A percentile compares a stretch with the other conserved stretches of the same genome.
phyloP scores from a whole-genome alignment of 345 rosid genomes.

The Raphanus raphanistrum region DNA sequence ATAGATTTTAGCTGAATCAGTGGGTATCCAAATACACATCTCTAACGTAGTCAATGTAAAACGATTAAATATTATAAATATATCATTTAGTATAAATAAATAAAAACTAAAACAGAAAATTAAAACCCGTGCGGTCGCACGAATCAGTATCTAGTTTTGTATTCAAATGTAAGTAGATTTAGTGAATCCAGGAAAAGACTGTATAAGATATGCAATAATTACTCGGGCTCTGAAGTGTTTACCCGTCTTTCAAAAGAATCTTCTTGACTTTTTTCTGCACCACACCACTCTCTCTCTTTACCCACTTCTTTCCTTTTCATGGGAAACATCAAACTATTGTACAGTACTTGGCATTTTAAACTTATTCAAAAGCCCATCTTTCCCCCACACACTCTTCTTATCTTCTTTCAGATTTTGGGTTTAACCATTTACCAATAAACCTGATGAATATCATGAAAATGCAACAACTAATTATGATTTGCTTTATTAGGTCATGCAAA shows the following conservation, averaged over 20 bases:
- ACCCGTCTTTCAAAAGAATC: slow-evolving; percentile 35
- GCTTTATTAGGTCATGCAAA: not conserved
- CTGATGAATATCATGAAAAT: not conserved
- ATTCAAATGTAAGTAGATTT: slow-evolving; percentile 3
- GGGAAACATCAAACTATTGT: slow-evolving; percentile 28
- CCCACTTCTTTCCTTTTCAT: slow-evolving; percentile 9
- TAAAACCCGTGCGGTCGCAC: no score
- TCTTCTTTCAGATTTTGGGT: not conserved
- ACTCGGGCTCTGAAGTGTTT: slow-evolving; percentile 27
- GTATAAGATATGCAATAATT: slow-evolving; percentile 10
- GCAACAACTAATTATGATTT: not conserved
- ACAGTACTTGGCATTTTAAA: slow-evolving; percentile 18
- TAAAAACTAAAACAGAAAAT: no score
- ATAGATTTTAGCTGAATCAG: no score
- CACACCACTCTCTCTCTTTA: not conserved
- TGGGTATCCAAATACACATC: no score
- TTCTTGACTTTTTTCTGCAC: slow-evolving; percentile 33
- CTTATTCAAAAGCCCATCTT: not conserved
- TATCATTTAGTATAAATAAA: no score
- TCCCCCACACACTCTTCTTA: not conserved
- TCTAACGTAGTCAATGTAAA: no score
- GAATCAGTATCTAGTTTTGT: no score
- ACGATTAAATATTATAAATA: no score
- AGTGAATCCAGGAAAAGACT: slow-evolving; percentile 14
- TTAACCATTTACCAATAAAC: not conserved